Evolutionary conservation across 768 basidiomycete genomes (phyloP).

Genomic region (Flagelloscypha sp.): DNA sequence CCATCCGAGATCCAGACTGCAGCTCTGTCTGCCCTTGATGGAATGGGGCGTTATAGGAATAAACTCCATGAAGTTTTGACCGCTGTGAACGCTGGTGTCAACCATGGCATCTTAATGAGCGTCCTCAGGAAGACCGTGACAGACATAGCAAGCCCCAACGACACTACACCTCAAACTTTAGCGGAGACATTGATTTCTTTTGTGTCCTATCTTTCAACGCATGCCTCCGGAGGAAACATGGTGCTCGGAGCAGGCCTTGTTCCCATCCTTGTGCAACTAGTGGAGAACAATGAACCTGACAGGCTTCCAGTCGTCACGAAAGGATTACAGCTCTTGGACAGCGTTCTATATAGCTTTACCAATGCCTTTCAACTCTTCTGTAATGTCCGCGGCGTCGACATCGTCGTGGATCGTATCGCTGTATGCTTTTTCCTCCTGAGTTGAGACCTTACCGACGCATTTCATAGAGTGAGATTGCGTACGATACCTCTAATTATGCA

Average conservation of each 20-base stretch:
- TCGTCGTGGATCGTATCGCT: constrained; percentile 81
- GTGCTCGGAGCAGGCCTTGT: constrained; percentile 90
- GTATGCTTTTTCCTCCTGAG: constrained; percentile 49
- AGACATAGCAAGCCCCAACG: constrained; percentile 61
- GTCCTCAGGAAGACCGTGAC: constrained; percentile 73
- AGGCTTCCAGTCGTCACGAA: constrained; percentile 77
- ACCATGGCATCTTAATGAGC: constrained; percentile 91
- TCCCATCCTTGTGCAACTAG: constrained; percentile 80
- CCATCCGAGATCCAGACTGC: constrained; percentile 71
- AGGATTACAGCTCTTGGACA: constrained; percentile 88
- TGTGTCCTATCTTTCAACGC: constrained; percentile 79
- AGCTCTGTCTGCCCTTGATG: constrained; percentile 85
- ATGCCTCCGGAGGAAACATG: constrained; percentile 84
- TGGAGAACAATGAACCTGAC: constrained; percentile 65
- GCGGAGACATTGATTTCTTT: constrained; percentile 82
- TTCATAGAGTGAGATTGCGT: constrained; percentile 56
- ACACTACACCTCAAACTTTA: constrained; percentile 61
- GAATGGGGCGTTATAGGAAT: constrained; percentile 74
- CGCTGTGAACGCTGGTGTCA: constrained; percentile 90
- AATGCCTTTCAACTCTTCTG: constrained; percentile 86
- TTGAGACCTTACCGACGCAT: constrained; percentile 7
- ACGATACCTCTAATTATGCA: constrained; percentile 51
- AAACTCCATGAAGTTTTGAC: constrained; percentile 83
- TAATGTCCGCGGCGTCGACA: constrained; percentile 74
- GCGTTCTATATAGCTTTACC: constrained; percentile 81